A percentile compares a stretch with the other conserved stretches of the same genome.
These are phyloP conservation scores for Globisporangium alternatum DNA, from an alignment of 352 stramenopile genomes.

Conservation along the genomic window DNA sequence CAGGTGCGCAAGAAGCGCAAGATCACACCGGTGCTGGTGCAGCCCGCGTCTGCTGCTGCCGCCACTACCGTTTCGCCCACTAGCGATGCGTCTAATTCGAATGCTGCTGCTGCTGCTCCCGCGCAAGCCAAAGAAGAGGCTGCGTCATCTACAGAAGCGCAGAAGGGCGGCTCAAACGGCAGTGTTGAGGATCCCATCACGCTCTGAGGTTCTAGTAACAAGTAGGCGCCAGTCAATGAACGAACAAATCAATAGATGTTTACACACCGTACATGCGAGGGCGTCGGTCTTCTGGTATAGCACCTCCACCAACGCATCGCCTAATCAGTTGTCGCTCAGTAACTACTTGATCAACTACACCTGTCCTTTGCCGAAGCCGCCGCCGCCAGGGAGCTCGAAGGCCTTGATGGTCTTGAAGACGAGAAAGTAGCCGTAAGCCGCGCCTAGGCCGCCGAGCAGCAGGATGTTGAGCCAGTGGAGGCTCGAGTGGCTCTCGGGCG, in stretches of 20 bases:
- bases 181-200: conserved; percentile 4
- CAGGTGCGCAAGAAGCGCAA: conserved; percentile 84
- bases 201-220: neutral
- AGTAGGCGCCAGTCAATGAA: neutral
- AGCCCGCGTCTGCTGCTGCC: neutral
- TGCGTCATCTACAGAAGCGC: neutral
- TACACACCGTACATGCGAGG: neutral
- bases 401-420: conserved; percentile 88
- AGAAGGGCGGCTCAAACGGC: neutral
- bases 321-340: neutral
- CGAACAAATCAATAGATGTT: conserved; percentile 3
- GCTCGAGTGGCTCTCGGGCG: conserved; percentile 73
- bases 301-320: neutral
- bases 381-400: conserved; percentile 63
- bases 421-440: conserved; percentile 82
- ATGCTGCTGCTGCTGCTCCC: neutral
- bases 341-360: conserved; percentile 23
- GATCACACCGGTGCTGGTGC: conserved; percentile 51
- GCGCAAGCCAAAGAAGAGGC: neutral
- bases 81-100: neutral
- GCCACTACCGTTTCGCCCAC: too few species aligned
- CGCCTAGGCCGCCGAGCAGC: conserved; percentile 57
- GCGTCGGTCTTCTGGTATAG: neutral
- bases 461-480: conserved; percentile 85
- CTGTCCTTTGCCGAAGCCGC: conserved; percentile 44